Conservation (phyloP, 345 rosid genomes). For the Turritis glabra region DNA sequence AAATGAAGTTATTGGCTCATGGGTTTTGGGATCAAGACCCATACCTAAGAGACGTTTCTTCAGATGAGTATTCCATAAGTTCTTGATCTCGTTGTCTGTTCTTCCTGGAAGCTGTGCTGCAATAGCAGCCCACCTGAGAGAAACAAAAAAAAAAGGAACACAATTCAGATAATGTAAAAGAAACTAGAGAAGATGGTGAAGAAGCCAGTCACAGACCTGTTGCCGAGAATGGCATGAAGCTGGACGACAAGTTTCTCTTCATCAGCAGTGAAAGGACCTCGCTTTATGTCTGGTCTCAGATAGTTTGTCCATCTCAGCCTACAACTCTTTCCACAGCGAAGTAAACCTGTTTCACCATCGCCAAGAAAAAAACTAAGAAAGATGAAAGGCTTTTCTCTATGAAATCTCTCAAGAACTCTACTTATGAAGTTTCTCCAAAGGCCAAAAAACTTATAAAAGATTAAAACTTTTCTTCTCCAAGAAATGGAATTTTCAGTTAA, state of each 20-base stretch:
- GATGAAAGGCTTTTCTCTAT: not conserved
- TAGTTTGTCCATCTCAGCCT: slow-evolving; percentile 97
- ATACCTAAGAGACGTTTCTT: slow-evolving; percentile 76
- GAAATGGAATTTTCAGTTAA: not conserved
- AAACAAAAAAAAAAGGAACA: not conserved
- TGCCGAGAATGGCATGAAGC: slow-evolving; percentile 95
- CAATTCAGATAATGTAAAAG: slow-evolving; percentile 12
- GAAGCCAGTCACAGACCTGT: slow-evolving; percentile 53
- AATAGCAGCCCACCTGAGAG: slow-evolving; percentile 95
- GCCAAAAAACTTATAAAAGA: not conserved
- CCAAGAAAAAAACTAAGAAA: not conserved
- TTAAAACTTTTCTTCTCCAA: not conserved
- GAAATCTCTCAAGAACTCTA: not conserved
- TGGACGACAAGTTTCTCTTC: slow-evolving; percentile 94
- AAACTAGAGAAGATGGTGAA: not conserved
- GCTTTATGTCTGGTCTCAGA: slow-evolving; percentile 89
- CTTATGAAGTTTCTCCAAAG: not conserved
- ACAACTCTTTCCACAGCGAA: slow-evolving; percentile 97
- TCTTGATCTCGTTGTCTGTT: slow-evolving; percentile 97
- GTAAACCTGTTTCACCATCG: slow-evolving; percentile 54
- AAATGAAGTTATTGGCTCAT: slow-evolving; percentile 55
- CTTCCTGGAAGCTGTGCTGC: slow-evolving; percentile 94
- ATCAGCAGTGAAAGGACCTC: slow-evolving; percentile 85
- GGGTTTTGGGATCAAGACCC: slow-evolving; percentile 92
- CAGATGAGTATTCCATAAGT: slow-evolving; percentile 95